phyloP scores from a whole-genome alignment of 1,139 yeast genomes.

The Magnusiomyces sp. region DNA sequence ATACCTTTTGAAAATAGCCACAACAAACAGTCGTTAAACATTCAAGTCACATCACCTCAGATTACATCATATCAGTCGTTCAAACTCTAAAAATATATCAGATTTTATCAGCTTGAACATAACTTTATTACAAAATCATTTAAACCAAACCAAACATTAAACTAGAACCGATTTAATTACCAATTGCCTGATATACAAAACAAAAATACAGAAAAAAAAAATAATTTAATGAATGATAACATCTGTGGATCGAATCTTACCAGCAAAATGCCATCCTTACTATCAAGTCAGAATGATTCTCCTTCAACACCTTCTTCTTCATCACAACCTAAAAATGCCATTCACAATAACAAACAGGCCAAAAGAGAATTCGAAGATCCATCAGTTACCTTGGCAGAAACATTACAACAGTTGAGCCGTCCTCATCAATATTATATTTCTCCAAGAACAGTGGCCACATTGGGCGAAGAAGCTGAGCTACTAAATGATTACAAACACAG shows the following conservation, averaged over 20 bases:
- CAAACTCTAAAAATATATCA: too few species aligned
- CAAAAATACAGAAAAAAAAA: too few species aligned
- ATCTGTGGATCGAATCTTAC: background rate
- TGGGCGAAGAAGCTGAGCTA: background rate
- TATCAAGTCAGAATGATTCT: background rate
- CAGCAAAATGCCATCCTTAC: background rate
- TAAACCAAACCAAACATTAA: too few species aligned
- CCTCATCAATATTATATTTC: conserved; percentile 1
- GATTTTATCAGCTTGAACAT: too few species aligned
- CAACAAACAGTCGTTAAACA: too few species aligned
- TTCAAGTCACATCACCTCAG: too few species aligned
- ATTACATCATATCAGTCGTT: too few species aligned
- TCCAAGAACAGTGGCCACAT: background rate
- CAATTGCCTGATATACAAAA: too few species aligned
- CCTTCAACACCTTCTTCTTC: background rate
- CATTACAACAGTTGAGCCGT: background rate
- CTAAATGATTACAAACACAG: background rate
- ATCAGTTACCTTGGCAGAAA: background rate
- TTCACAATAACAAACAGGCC: background rate
- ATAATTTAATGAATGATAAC: too few species aligned
- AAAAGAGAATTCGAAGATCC: background rate
- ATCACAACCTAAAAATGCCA: background rate
- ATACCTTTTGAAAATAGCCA: too few species aligned
- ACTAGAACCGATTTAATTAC: too few species aligned
- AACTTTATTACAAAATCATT: too few species aligned